Evolutionary conservation across 2,329 filamentous ascomycete species (phyloP), one percentile per base, ranked within the genome.

Genomic region (Colletotrichum tropicicola): DNA sequence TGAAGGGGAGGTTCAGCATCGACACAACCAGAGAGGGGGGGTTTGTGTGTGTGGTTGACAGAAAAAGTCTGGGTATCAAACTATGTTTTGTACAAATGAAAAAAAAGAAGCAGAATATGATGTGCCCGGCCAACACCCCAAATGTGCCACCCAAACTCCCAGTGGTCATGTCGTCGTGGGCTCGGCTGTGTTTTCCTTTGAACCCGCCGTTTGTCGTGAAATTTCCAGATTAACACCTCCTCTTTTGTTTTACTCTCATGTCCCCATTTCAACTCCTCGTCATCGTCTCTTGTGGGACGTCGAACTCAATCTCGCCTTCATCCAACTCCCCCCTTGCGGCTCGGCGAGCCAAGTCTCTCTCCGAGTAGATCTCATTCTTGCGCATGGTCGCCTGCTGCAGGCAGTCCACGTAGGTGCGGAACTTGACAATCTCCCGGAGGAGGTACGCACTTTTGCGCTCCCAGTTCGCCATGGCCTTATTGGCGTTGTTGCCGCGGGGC

Each of bases 391-490:
- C 94, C 37, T 88, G 87, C 62, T 89, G 85, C 53, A 99, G 81
- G 32, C 89, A 90, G 76, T 98, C 96, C 70, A 98, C 94, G 73
- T 98, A 99, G 0, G 94, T 98, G 65, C 91, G 86, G 80, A 97
- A 98, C 78, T 98, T 98, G 77, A 98, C 94, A 76, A 97, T 98
- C 80, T 99, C 96, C 35, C 92, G 86, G 12, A 98, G 84, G 41
- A 99, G 81, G 75, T 98, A 97, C 28, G 92, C 91, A 59, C 93
- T 97, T 82, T 98, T 98, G 73, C 92, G 90, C 82, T 99, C 94
- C 95, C 96, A 99, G 78, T 99, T 99, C 19, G 90, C 86, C 92
- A 98, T 95, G 15, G 95, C 93, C 78, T 92, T 94, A 67, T 82
- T 83, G 15, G 90, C 87, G 73, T 98, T 98, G 37, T 88, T 85